phyloP scores from a whole-genome alignment of 768 basidiomycete species.

The Leccinum aurantiacum region DNA sequence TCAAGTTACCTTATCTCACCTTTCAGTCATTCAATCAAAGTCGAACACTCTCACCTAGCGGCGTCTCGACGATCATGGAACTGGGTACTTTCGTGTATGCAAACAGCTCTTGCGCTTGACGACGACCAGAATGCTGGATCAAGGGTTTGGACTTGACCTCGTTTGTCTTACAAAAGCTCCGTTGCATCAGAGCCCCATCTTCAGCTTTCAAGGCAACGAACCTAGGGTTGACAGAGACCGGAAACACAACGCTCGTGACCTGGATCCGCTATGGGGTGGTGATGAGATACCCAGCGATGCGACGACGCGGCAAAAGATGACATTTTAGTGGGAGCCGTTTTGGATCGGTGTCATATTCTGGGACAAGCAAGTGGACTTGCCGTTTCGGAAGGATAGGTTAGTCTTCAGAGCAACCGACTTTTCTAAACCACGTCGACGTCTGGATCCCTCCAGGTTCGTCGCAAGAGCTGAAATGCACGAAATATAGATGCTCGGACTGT shows the following conservation, averaged over 20 bases:
- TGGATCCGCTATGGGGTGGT: conserved; percentile 73
- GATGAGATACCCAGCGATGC: conserved; percentile 45
- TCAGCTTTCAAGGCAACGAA: conserved; percentile 77
- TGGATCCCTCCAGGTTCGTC: conserved; percentile 63
- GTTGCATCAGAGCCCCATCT: conserved; percentile 89
- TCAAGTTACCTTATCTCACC: too few relatives aligned
- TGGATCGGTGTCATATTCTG: conserved; percentile 82
- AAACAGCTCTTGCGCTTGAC: conserved; percentile 89
- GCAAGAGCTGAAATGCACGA: conserved; percentile 97
- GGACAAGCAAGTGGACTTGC: conserved; percentile 85
- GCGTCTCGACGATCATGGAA: conserved; percentile 78
- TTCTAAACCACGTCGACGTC: not conserved
- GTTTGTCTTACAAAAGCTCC: conserved; percentile 82
- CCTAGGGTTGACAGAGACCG: conserved; percentile 52
- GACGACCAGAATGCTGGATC: conserved; percentile 90
- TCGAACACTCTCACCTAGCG: conserved; percentile 34
- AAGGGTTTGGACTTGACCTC: conserved; percentile 75
- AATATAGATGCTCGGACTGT: conserved; percentile 89
- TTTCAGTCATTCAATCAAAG: too few relatives aligned
- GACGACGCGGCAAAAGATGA: conserved; percentile 46
- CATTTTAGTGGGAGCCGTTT: conserved; percentile 90
- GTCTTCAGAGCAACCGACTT: conserved; percentile 4
- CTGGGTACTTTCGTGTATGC: conserved; percentile 89
- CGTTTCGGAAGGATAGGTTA: conserved; percentile 76
- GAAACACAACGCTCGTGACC: conserved; percentile 45